Percentiles rank a stretch among this genome's conserved stretches.
These are phyloP conservation scores for Holtermannia corniformis DNA, from an alignment of 768 basidiomycete species.

Conservation along the genomic window DNA sequence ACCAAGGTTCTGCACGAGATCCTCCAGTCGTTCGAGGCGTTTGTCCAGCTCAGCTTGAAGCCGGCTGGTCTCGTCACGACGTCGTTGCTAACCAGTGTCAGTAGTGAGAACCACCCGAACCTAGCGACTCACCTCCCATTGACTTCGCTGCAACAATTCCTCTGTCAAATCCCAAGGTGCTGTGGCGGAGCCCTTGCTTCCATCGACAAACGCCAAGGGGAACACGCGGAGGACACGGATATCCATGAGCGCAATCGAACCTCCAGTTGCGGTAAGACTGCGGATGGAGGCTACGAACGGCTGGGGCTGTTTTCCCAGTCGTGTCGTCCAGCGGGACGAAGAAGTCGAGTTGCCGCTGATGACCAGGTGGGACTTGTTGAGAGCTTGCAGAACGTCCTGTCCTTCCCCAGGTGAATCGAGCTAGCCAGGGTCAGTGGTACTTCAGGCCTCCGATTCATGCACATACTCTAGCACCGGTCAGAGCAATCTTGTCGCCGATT, in stretches of 20 bases:
- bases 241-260: conserved; percentile 63
- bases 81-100: conserved; percentile 46
- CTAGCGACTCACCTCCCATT: conserved; percentile 57
- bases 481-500: conserved; percentile 72
- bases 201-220: conserved; percentile 72
- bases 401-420: conserved; percentile 67
- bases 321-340: conserved; percentile 76
- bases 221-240: conserved; percentile 62
- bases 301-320: conserved; percentile 61
- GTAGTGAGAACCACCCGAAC: not conserved
- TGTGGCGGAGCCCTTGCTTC: conserved; percentile 48
- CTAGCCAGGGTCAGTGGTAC: conserved; percentile 42
- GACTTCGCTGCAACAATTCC: conserved; percentile 52
- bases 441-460: not conserved
- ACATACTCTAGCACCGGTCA: conserved; percentile 69
- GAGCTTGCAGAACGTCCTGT: conserved; percentile 70
- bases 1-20: conserved; percentile 60
- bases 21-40: conserved; percentile 48
- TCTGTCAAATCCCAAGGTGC: conserved; percentile 64
- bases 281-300: conserved; percentile 67
- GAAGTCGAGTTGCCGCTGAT: conserved; percentile 78
- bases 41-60: conserved; percentile 54
- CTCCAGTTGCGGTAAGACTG: conserved; percentile 73
- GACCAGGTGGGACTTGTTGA: conserved; percentile 55
- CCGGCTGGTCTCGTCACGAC: conserved; percentile 53